phyloP scores from a whole-genome alignment of 352 stramenopile species.

The Salisapilia sapeloensis region DNA sequence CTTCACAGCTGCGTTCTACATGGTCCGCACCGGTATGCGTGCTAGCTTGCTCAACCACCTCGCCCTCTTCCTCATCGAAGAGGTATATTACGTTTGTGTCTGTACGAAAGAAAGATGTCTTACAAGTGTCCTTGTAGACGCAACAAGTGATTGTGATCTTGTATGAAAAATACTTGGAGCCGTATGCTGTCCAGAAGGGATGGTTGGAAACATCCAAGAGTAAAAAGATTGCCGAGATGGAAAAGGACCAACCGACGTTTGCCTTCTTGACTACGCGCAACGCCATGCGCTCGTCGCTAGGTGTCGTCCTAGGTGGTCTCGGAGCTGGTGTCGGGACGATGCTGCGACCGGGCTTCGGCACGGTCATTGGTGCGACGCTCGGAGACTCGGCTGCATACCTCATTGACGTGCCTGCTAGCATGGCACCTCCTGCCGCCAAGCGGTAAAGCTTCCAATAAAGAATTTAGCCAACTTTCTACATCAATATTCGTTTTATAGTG shows the following conservation, averaged over 20 bases:
- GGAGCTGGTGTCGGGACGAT: slow-evolving; percentile 52
- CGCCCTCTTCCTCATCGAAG: slow-evolving; percentile 72
- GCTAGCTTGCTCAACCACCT: slow-evolving; percentile 54
- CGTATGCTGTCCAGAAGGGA: slow-evolving; percentile 10
- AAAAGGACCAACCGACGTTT: slow-evolving; percentile 14
- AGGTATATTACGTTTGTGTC: slow-evolving; percentile 18
- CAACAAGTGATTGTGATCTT: slow-evolving; percentile 55
- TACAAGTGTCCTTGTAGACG: slow-evolving; percentile 11
- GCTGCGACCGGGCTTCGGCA: slow-evolving; percentile 55
- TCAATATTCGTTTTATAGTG: too few relatives aligned
- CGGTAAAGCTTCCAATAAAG: too few relatives aligned
- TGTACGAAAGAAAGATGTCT: not conserved
- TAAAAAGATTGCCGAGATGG: slow-evolving; percentile 5
- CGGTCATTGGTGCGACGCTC: slow-evolving; percentile 55
- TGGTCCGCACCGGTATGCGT: slow-evolving; percentile 69
- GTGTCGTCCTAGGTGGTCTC: slow-evolving; percentile 47
- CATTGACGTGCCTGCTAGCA: too few relatives aligned
- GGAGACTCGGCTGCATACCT: slow-evolving; percentile 71
- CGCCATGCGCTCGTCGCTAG: slow-evolving; percentile 34
- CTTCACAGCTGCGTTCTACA: slow-evolving; percentile 23
- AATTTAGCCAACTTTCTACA: too few relatives aligned
- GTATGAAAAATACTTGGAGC: slow-evolving; percentile 39
- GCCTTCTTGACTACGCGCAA: slow-evolving; percentile 33
- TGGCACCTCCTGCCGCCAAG: too few relatives aligned
- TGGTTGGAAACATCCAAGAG: slow-evolving; percentile 10